Conservation (phyloP, 208 protist species). For the Herpetomonas samuelpessoai region DNA sequence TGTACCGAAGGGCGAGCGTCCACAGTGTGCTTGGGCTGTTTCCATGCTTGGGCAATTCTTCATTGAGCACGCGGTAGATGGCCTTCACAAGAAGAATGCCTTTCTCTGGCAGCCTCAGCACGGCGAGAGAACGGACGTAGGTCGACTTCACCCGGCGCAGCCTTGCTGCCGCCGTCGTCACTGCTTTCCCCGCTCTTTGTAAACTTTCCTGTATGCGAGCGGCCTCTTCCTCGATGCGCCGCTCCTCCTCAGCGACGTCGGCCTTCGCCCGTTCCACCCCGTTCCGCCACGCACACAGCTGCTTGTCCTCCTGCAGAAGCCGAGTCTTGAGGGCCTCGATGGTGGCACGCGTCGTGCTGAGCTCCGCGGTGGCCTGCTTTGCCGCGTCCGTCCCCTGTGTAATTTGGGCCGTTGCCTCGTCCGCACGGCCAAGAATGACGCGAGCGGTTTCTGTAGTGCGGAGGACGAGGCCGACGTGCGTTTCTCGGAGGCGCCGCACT, state of each 20-base stretch:
- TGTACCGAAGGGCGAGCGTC: slow-evolving; percentile 22
- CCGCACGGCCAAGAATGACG: slow-evolving; percentile 15
- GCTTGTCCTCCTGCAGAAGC: slow-evolving; percentile 13
- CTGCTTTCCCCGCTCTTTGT: slow-evolving; percentile 1
- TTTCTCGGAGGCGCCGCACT: slow-evolving; percentile 15
- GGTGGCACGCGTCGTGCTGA: slow-evolving; percentile 5
- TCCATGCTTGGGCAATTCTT: slow-evolving; percentile 34
- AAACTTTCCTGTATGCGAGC: slow-evolving; percentile 17
- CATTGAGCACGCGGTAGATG: slow-evolving; percentile 39
- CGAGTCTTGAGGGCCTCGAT: slow-evolving; percentile 17
- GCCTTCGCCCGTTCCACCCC: background rate
- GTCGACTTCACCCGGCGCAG: slow-evolving; percentile 28
- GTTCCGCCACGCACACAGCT: background rate
- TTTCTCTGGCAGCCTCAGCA: slow-evolving; percentile 29
- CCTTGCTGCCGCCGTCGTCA: slow-evolving; percentile 15
- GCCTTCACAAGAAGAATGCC: slow-evolving; percentile 39
- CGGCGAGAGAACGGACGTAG: slow-evolving; percentile 32
- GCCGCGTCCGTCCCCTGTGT: slow-evolving; percentile 2
- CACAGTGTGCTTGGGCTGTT: slow-evolving; percentile 33
- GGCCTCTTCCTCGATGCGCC: slow-evolving; percentile 9
- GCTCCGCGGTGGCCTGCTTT: slow-evolving; percentile 7
- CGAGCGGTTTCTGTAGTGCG: background rate
- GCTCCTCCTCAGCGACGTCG: slow-evolving; percentile 8
- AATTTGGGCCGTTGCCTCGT: slow-evolving; percentile 19
- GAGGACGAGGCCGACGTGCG: background rate